phyloP scores from a whole-genome alignment of 495 filamentous ascomycete species.

The Penicillium pancosmium region DNA sequence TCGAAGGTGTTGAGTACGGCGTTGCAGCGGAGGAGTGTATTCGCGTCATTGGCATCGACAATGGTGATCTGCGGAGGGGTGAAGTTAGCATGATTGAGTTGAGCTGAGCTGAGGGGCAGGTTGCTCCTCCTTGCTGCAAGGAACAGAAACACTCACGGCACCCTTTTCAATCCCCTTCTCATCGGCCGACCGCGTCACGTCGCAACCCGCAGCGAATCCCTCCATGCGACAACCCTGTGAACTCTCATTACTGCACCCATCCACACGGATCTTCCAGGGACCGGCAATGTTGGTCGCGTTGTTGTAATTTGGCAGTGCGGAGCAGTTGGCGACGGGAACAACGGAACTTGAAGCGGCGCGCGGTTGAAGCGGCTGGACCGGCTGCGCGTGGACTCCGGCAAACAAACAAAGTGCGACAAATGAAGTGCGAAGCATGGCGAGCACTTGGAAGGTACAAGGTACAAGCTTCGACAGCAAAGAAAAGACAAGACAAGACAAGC shows the following conservation, averaged over 20 bases:
- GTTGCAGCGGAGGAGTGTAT: conserved; percentile 25
- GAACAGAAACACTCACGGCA: conserved; percentile 6
- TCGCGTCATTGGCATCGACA: conserved; percentile 1
- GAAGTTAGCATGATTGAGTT: not conserved
- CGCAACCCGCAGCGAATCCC: conserved; percentile 9
- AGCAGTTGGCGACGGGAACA: conserved; percentile 10
- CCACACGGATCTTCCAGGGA: conserved; percentile 14
- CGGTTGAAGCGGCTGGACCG: not conserved
- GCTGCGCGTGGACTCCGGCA: not conserved
- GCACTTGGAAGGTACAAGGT: no score
- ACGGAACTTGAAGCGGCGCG: not conserved
- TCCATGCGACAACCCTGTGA: conserved; percentile 12
- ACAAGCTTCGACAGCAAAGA: no score
- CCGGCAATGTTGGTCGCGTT: conserved; percentile 19
- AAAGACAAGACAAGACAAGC: no score
- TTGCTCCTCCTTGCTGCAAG: no score
- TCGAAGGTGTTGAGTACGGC: conserved; percentile 15
- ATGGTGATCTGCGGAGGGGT: conserved; percentile 14
- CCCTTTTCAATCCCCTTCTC: conserved; percentile 16
- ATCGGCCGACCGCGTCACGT: conserved; percentile 13
- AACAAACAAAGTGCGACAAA: no score
- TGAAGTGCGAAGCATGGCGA: no score
- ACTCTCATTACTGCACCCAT: conserved; percentile 11
- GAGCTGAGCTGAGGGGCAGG: not conserved
- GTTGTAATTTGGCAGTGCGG: conserved; percentile 15